These are phyloP conservation scores for Sugiyamaella grinbergsii DNA, from an alignment of 1,139 yeast species.

Conservation along the genomic window DNA sequence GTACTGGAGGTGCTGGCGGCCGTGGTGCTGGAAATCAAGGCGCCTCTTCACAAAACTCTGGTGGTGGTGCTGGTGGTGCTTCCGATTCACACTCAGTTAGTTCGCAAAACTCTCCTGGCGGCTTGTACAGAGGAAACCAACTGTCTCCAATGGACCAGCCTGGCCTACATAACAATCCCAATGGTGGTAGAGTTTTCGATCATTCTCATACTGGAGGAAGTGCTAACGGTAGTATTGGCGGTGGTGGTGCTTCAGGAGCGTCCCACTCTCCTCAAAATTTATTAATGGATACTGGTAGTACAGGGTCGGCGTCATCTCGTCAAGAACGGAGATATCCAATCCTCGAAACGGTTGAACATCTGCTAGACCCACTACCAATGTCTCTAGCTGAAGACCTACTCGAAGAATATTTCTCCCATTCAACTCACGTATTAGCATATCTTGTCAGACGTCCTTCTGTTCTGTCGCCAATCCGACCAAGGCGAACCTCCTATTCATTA, in stretches of 20 bases:
- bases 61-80: constrained; percentile 6
- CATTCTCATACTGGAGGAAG: constrained; percentile 12
- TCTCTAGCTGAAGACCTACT: constrained; percentile 44
- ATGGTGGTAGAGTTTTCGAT: constrained; percentile 8
- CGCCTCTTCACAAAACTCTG: neutral
- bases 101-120: constrained; percentile 13
- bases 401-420: constrained; percentile 44
- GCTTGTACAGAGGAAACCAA: neutral
- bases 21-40: neutral
- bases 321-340: constrained; percentile 37
- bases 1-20: constrained; percentile 7
- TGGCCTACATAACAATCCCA: constrained; percentile 7
- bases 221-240: constrained; percentile 9
- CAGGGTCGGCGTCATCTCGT: constrained; percentile 15
- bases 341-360: constrained; percentile 32
- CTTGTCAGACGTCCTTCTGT: constrained; percentile 34
- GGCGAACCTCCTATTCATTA: constrained; percentile 42
- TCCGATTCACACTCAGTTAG: constrained; percentile 11
- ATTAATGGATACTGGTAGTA: constrained; percentile 19
- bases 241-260: constrained; percentile 8
- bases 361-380: constrained; percentile 38
- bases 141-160: constrained; percentile 14
- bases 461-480: constrained; percentile 31
- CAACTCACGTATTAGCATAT: constrained; percentile 39
- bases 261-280: constrained; percentile 10